These are phyloP conservation scores for Spathaspora girioi DNA, from an alignment of 805 yeast genomes.

Conservation along the genomic window DNA sequence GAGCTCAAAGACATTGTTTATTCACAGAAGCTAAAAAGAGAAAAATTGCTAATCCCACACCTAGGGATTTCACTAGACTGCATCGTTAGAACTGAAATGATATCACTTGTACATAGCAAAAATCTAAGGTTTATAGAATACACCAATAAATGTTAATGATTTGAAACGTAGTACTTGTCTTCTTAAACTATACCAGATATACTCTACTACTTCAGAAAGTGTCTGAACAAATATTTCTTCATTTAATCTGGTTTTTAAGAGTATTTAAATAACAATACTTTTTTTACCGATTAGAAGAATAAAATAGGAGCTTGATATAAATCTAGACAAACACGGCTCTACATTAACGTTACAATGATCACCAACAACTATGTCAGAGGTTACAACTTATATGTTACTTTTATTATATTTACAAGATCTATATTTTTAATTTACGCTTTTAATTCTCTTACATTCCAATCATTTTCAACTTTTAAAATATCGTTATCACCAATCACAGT, in stretches of 20 bases:
- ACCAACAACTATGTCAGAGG: too few species aligned
- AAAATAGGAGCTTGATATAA: too few species aligned
- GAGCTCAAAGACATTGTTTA: constrained; percentile 84
- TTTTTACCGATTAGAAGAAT: too few species aligned
- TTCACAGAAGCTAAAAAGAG: constrained; percentile 88
- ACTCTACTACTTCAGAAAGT: too few species aligned
- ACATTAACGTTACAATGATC: too few species aligned
- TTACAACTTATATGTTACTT: neutral
- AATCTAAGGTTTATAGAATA: neutral
- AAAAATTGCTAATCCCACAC: constrained; percentile 53
- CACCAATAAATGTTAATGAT: neutral
- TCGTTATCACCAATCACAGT: constrained; percentile 48
- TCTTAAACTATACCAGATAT: too few species aligned
- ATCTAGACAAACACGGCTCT: too few species aligned
- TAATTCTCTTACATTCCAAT: constrained; percentile 15
- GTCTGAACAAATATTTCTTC: too few species aligned
- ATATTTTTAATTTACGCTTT: neutral
- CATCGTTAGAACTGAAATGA: constrained; percentile 12
- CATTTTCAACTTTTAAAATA: constrained; percentile 16
- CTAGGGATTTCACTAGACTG: constrained; percentile 32
- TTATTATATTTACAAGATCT: neutral
- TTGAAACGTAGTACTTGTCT: neutral
- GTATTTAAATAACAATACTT: too few species aligned
- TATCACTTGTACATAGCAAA: neutral
- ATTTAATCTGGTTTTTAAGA: too few species aligned